Evolutionary conservation across 2,329 filamentous ascomycete genomes (phyloP), one percentile per base, ranked within the genome.

Genomic region (Sarocladium strictum): DNA sequence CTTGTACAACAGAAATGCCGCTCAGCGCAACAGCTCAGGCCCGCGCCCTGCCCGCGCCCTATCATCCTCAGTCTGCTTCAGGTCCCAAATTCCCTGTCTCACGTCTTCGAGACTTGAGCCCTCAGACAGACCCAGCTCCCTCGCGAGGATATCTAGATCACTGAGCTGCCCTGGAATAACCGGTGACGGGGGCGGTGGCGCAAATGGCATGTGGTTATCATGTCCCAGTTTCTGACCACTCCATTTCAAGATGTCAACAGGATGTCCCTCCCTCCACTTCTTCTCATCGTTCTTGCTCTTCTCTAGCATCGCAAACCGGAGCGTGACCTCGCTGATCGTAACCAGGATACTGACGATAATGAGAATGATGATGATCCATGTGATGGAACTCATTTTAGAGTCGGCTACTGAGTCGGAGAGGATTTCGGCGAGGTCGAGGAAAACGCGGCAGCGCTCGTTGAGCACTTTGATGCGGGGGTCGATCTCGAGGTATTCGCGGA

Each of bases 401-500:
- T 97, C 91, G 21, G 90, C 90, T 54, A 97, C 92, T 2, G 85
- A 90, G 71, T 99, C 93, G 14, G 89, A 91, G 1, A 99, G 76
- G 23, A 99, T 97, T 72, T 97, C 92, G 45, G 94, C 92, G 10
- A 99, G 83, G 69, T 99, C 94, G 17, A 99, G 81, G 72, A 99
- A 99, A 52, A 99, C 94, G 40, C 89, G 86, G 69, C 94, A 99
- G 53, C 94, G 87, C 72, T 97, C 94, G 71, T 99, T 99, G 60
- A 99, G 86, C 23, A 97, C 92, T 70, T 95, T 90, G 67, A 96
- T 96, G 54, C 94, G 90, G 7, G 88, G 90, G 65, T 96, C 93
- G 69, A 99, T 97, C 67, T 99, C 94, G 57, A 99, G 86, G 67
- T 99, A 99, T 69, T 97, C 94, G 63, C 94, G 89, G 52, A 97